phyloP scores from a whole-genome alignment of 2,329 filamentous ascomycete species.

The Fusarium anthophilum region DNA sequence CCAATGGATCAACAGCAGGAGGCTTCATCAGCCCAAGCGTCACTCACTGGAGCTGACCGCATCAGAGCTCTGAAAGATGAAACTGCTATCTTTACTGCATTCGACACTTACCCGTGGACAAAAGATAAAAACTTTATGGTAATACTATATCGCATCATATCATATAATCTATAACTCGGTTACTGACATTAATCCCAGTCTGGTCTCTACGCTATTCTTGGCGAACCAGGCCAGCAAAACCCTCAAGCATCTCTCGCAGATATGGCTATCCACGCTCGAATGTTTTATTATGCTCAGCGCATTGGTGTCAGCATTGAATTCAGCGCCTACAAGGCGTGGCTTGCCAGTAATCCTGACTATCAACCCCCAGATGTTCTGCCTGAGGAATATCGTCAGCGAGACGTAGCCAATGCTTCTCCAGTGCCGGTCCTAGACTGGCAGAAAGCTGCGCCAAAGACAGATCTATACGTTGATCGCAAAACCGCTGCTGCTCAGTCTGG shows the following conservation, averaged over 20 bases:
- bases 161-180: neutral
- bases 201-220: constrained; percentile 72
- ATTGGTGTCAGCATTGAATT: constrained; percentile 69
- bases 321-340: constrained; percentile 73
- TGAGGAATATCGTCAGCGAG: constrained; percentile 42
- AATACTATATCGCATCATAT: constrained; percentile 9
- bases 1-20: constrained; percentile 25
- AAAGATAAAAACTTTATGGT: constrained; percentile 75
- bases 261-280: constrained; percentile 73
- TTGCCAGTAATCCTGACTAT: constrained; percentile 50
- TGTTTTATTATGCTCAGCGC: constrained; percentile 70
- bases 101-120: constrained; percentile 74
- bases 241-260: constrained; percentile 60
- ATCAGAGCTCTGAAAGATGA: constrained; percentile 53
- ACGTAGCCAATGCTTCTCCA: constrained; percentile 13
- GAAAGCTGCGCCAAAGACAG: constrained; percentile 58
- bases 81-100: constrained; percentile 63
- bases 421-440: constrained; percentile 55
- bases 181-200: constrained; percentile 49
- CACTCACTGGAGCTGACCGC: constrained; percentile 47
- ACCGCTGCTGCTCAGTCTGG: constrained; percentile 30
- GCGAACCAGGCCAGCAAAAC: constrained; percentile 55
- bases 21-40: constrained; percentile 21
- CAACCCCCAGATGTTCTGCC: constrained; percentile 50
- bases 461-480: constrained; percentile 56